Conservation (phyloP, 73 alveolate species). For the Uronychia setigera region DNA sequence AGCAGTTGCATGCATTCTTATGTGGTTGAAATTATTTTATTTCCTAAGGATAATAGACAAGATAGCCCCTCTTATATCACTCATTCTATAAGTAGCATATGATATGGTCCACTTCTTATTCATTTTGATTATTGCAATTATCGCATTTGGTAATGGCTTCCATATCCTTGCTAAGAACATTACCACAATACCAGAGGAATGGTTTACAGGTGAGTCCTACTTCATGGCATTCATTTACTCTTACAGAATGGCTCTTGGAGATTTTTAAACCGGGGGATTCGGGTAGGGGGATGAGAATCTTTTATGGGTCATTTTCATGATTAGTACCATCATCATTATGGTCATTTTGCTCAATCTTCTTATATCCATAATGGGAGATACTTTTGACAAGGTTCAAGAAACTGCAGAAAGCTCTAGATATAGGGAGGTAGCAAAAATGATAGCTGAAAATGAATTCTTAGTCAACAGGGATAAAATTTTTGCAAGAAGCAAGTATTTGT, state of each 20-base stretch:
- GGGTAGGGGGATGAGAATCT: not conserved
- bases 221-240: slow-evolving; percentile 20
- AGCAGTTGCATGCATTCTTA: slow-evolving; percentile 27
- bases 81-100: slow-evolving; percentile 7
- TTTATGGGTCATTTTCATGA: slow-evolving; percentile 27
- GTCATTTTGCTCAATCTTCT: slow-evolving; percentile 45
- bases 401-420: slow-evolving; percentile 11
- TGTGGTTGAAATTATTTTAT: slow-evolving; percentile 28
- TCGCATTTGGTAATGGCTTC: slow-evolving; percentile 31
- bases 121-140: slow-evolving; percentile 2
- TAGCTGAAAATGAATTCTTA: slow-evolving; percentile 18
- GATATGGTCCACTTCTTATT: slow-evolving; percentile 25
- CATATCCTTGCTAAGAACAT: not conserved
- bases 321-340: slow-evolving; percentile 15
- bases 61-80: slow-evolving; percentile 34
- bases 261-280: slow-evolving; percentile 23
- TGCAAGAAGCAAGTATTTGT: too few species aligned
- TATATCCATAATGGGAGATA: slow-evolving; percentile 46
- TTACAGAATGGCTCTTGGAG: slow-evolving; percentile 35
- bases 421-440: slow-evolving; percentile 25
- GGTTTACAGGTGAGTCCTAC: not conserved
- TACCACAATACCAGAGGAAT: not conserved
- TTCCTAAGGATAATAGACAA: slow-evolving; percentile 22
- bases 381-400: slow-evolving; percentile 30
- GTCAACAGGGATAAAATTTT: too few species aligned